Percentiles rank a stretch among this genome's conserved stretches.
Evolutionary conservation across 2,329 filamentous ascomycete species (phyloP).

Genomic region (Parastagonospora avenae): DNA sequence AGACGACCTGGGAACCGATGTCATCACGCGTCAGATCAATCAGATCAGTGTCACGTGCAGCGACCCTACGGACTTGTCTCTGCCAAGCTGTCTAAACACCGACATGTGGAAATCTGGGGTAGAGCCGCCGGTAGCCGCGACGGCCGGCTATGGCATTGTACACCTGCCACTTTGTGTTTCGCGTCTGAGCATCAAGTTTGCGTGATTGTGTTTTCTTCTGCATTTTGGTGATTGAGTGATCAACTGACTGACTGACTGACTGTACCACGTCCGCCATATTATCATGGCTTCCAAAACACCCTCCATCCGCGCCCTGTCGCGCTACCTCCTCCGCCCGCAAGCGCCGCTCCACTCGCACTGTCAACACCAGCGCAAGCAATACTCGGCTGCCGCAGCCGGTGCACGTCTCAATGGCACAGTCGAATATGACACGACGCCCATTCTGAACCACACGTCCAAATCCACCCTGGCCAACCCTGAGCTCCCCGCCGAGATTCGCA

Average conservation of each 20-base stretch:
- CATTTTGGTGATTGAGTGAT: too few species aligned
- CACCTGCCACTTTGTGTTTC: conserved; percentile 4
- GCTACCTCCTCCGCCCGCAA: conserved; percentile 36
- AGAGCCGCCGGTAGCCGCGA: conserved; percentile 26
- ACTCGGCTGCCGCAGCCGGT: conserved; percentile 56
- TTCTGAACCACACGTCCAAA: conserved; percentile 81
- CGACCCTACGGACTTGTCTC: background rate
- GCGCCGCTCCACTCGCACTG: conserved; percentile 29
- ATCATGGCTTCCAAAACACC: conserved; percentile 37
- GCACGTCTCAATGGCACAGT: conserved; percentile 80
- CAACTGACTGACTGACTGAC: background rate
- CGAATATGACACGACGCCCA: conserved; percentile 81
- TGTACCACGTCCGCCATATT: background rate
- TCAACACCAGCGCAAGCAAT: conserved; percentile 39
- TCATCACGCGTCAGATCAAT: conserved; percentile 15
- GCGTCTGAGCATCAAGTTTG: conserved; percentile 7
- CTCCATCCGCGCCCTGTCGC: conserved; percentile 38
- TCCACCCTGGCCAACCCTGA: conserved; percentile 73
- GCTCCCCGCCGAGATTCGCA: conserved; percentile 68
- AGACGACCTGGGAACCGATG: background rate
- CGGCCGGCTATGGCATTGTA: conserved; percentile 13
- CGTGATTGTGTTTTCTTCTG: too few species aligned
- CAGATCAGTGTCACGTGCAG: conserved; percentile 7
- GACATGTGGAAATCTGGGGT: conserved; percentile 13
- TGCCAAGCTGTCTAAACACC: conserved; percentile 6